Conservation (phyloP, 768 basidiomycete genomes). For the Lactarius hengduanensis region DNA sequence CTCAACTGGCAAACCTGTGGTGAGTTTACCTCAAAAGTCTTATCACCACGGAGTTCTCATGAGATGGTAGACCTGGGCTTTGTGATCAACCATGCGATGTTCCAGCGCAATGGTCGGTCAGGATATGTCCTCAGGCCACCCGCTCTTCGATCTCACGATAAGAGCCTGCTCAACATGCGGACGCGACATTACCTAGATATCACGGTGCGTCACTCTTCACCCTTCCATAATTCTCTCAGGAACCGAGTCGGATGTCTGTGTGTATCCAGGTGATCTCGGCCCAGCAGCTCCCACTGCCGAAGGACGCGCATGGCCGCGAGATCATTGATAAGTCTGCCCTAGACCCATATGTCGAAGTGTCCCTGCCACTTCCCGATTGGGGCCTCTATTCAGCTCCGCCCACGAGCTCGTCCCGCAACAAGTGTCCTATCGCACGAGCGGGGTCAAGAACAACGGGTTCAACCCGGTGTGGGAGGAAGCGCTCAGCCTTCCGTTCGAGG, state of each 20-base stretch:
- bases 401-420: conserved; percentile 42
- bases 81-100: conserved; percentile 95
- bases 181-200: conserved; percentile 64
- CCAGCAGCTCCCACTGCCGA: conserved; percentile 80
- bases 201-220: conserved; percentile 43
- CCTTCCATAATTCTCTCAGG: conserved; percentile 6
- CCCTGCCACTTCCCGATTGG: conserved; percentile 77
- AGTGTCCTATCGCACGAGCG: conserved; percentile 55
- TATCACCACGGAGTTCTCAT: conserved; percentile 9
- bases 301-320: conserved; percentile 62
- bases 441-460: conserved; percentile 85
- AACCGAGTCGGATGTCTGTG: conserved; percentile 1
- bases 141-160: conserved; percentile 63
- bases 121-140: conserved; percentile 91
- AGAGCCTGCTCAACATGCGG: conserved; percentile 51
- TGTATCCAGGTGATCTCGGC: conserved; percentile 69
- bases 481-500: conserved; percentile 70
- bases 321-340: conserved; percentile 52
- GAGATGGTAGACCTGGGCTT: conserved; percentile 70
- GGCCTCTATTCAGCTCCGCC: conserved; percentile 36
- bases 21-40: conserved; percentile 39
- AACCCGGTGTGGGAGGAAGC: conserved; percentile 86
- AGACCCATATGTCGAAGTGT: conserved; percentile 82
- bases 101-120: conserved; percentile 81
- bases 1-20: conserved; percentile 98